Evolutionary conservation across 208 protist genomes (phyloP), one percentile per base, ranked within the genome.

Genomic region (Wallacemonas sp.): DNA sequence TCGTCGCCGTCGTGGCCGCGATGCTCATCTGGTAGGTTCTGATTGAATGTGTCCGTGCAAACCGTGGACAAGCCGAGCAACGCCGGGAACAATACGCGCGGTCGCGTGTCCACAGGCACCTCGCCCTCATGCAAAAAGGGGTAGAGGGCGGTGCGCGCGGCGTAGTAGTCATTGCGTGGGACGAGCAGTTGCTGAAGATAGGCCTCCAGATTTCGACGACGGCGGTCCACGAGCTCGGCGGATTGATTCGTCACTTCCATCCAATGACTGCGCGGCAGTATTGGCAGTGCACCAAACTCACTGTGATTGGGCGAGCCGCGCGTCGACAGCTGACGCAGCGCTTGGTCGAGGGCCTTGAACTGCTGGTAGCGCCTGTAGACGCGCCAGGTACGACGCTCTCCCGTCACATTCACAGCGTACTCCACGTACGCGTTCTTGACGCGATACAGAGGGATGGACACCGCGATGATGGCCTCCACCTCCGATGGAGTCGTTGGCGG

Each of bases 171-270:
- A 63, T 96, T 96, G 19, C 63, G 63, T 15, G 80, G 72, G 0
- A 96, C 84, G 4, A 93, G 73, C 1, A 96, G 74, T 66, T 96
- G 91, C 61, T 86, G 80, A 8, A 96, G 72, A 55, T 94, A 96
- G 33, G 94, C 89, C 46, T 96, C 86, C 1, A 96, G 65, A 46
- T 81, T 89, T 4, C 81, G 62, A 19, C 86, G 84, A 1, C 91
- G 80, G 62, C 79, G 79, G 42, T 94, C 86, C 15, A 96, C 88
- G 24, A 91, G 75, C 42, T 93, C 82, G 2, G 80, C 63, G 15
- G 80, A 91, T 34, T 94, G 88, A 55, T 96, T 96, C 26, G 91
- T 96, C 31, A 94, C 85, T 45, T 91, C 86, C 63, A 86, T 86
- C 88, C 87, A 94, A 66, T 91, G 84, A 28, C 82, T 93, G 26